Conservation (phyloP, 495 filamentous ascomycete species). For the Aspergillus nanangensis region DNA sequence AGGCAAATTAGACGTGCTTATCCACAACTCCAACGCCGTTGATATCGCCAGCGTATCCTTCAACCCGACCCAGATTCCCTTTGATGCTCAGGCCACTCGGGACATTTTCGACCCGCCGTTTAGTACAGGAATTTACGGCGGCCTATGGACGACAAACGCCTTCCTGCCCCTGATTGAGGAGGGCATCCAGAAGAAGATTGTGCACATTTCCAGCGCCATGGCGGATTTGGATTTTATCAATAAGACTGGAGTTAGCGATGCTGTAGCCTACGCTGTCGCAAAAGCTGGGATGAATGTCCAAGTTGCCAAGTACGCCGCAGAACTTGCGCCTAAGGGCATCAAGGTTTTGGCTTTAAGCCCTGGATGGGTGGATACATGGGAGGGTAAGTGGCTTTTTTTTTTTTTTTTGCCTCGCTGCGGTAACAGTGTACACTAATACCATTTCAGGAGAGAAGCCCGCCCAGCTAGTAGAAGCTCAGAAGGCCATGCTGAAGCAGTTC, state of each 20-base stretch:
- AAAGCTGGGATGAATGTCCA: conserved; percentile 41
- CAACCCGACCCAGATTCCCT: no score
- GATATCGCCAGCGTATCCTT: no score
- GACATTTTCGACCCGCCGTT: conserved; percentile 10
- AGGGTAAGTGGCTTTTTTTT: no score
- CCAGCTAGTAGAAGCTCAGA: no score
- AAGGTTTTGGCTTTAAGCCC: conserved; percentile 28
- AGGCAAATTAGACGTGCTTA: conserved; percentile 40
- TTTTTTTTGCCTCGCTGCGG: no score
- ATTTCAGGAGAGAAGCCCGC: no score
- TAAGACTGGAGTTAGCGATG: conserved; percentile 18
- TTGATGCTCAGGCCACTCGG: no score
- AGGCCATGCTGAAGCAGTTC: no score
- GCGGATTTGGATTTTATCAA: conserved; percentile 39
- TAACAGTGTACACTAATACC: no score
- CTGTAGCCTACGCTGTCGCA: conserved; percentile 25
- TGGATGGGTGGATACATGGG: conserved; percentile 28
- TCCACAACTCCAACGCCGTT: conserved; percentile 41
- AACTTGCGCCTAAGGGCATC: conserved; percentile 27
- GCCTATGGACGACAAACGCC: conserved; percentile 26
- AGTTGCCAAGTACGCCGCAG: conserved; percentile 36
- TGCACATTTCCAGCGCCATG: conserved; percentile 40
- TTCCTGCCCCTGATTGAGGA: conserved; percentile 42
- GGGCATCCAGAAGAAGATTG: conserved; percentile 42
- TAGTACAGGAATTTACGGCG: conserved; percentile 17